These are phyloP conservation scores for Taphrina populina DNA, from an alignment of 1,139 yeast species.

Conservation along the genomic window DNA sequence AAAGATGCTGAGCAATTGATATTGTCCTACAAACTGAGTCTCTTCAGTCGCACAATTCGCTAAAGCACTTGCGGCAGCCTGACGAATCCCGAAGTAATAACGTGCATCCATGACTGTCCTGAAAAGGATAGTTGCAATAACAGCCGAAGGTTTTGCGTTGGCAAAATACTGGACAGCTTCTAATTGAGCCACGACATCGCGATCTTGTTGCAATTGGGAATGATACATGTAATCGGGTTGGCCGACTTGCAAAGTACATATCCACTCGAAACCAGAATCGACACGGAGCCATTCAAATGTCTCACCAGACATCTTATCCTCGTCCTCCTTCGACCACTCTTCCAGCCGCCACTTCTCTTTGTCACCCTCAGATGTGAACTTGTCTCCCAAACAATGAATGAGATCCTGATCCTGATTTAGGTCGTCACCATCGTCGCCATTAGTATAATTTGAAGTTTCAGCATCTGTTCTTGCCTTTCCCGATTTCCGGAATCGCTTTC, in stretches of 20 bases:
- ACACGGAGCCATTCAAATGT: constrained; percentile 97
- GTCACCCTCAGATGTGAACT: constrained; percentile 61
- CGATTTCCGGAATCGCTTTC: constrained; percentile 51
- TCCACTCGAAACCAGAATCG: constrained; percentile 98
- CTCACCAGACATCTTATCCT: constrained; percentile 67
- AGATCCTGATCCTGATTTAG: constrained; percentile 48
- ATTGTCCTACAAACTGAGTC: constrained; percentile 66
- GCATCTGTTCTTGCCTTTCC: constrained; percentile 35
- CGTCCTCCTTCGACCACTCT: constrained; percentile 73
- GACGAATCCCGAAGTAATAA: constrained; percentile 84
- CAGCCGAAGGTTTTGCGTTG: constrained; percentile 56
- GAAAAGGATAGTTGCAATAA: constrained; percentile 74
- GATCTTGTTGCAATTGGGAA: constrained; percentile 87
- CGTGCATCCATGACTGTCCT: constrained; percentile 80
- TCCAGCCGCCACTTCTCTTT: constrained; percentile 68
- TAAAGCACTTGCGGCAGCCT: constrained; percentile 81
- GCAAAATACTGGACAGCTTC: constrained; percentile 79
- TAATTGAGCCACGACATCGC: constrained; percentile 93
- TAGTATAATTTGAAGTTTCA: constrained; percentile 35
- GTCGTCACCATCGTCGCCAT: constrained; percentile 42
- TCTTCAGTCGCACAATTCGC: constrained; percentile 64
- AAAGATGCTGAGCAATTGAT: constrained; percentile 69
- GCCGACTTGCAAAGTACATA: constrained; percentile 71
- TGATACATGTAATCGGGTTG: constrained; percentile 96
- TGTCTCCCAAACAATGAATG: constrained; percentile 73